Base-by-base conservation (phyloP, 805 yeast genomes). In the Ogataea corticis region DNA sequence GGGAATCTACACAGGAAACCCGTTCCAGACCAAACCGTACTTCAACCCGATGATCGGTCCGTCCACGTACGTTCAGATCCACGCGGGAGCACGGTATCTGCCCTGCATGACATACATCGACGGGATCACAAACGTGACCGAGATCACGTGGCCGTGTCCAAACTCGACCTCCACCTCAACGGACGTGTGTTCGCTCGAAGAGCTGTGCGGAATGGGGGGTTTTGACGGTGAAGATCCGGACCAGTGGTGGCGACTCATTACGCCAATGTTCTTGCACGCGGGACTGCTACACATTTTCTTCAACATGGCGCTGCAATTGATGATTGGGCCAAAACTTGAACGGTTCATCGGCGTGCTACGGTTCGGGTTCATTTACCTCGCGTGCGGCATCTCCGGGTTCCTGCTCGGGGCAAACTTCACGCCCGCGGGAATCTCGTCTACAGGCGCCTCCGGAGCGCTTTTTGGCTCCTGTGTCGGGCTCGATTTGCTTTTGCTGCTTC, bases 21-120 rank as follows among this genome's bases (percentile, higher is more conserved):
- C 84, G 3, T 74, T 85, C 48, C 87, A 81, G 58, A 80, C 87
- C 0, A 63, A 81, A 53, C 91, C 91, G 4, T 76, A 79, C 49
- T 82, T 85, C 68, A 85, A 85, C 59, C 91, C 90, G 5, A 84
- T 85, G 90, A 60, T 85, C 21, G 91, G 91, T 1, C 91, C 91
- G 11, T 82, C 88, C 2, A 66, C 83, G 0, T 82, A 82, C 55
- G 68, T 83, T 1, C 72, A 80, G 57, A 82, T 85, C 45, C 77
- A 80, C 53, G 75, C 82, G 76, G 91, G 91, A 2, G 83, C 88
- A 2, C 62, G 90, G 25, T 85, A 82, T 59, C 72, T 77, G 2
- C 88, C 90, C 0, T 85, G 91, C 58, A 82, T 85, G 88, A 77
- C 76, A 36, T 56, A 61, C 32, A 69, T 83, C 19, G 56, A 61